Base-by-base conservation (phyloP, 2,329 filamentous ascomycete species). In the Metarhizium brunneum region DNA sequence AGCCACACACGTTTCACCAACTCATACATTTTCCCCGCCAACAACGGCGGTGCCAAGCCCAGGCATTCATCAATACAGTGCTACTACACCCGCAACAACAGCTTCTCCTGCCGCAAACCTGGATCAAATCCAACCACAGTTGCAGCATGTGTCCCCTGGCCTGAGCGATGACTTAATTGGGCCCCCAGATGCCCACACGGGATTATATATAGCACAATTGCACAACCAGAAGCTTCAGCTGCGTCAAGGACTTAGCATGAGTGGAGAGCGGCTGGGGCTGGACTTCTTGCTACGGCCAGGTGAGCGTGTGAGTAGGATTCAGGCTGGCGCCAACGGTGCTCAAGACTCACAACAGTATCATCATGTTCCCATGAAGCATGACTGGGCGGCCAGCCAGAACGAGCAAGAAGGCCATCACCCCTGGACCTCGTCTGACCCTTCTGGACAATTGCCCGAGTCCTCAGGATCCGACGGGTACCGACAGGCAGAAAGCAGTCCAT, bases 211-310 rank as follows among this genome's bases (percentile, higher is more conserved):
- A 25, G 53, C 36, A 6, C 65, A 69, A 57, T 66, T 73, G 54
- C 74, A 67, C 59, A 78, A 78, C 63, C 80, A 80, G 61, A 73
- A 74, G 6, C 71, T 77, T 35, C 74, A 77, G 20, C 70, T 77
- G 52, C 68, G 75, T 18, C 81, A 85, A 56, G 78, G 78, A 43
- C 66, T 87, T 1, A 80, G 86, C 43, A 72, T 88, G 56, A 79
- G 80, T 2, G 74, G 80, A 1, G 88, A 92, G 65, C 80, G 84
- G 50, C 75, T 92, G 8, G 86, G 84, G 6, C 80, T 94, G 36
- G 86, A 85, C 56, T 92, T 91, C 61, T 74, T 94, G 2, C 76
- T 92, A 1, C 83, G 48, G 35, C 59, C 53, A 6, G 56, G 54
- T 4, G 55, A 58, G 51, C 79, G 78, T 56, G 75, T 78, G 25